Evolutionary conservation across 192 early-diverging fungal species (phyloP).

Genomic region (Entomortierella chlamydospora): DNA sequence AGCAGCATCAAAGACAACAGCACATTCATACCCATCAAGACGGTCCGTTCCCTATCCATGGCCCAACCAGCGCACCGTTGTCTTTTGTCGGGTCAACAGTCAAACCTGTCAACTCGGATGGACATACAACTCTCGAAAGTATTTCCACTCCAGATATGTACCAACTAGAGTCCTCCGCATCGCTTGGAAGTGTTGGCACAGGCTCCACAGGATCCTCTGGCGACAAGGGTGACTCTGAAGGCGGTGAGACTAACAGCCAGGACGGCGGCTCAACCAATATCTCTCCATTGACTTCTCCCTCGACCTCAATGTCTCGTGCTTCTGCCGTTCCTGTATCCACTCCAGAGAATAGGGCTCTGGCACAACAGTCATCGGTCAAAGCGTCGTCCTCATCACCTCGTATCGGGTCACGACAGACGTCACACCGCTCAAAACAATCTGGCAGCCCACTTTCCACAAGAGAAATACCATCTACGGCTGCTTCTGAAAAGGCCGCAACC

Average conservation of each 20-base stretch:
- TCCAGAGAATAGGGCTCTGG: conserved; percentile 10
- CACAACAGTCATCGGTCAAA: not conserved
- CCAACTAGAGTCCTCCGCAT: conserved; percentile 30
- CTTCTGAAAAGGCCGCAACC: not conserved
- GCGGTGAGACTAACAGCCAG: not conserved
- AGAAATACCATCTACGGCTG: not conserved
- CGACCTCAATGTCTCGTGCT: not conserved
- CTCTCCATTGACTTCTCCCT: not conserved
- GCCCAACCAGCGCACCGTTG: conserved; percentile 32
- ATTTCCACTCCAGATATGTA: conserved; percentile 38
- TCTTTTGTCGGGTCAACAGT: conserved; percentile 13
- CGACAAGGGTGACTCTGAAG: not conserved
- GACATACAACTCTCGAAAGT: conserved; percentile 8
- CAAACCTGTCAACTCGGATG: conserved; percentile 14
- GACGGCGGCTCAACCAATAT: not conserved
- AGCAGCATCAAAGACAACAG: not conserved
- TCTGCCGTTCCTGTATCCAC: not conserved
- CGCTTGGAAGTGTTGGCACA: conserved; percentile 14
- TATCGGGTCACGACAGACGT: conserved; percentile 15
- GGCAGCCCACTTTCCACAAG: not conserved
- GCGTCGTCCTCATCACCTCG: not conserved
- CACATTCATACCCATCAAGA: conserved; percentile 11
- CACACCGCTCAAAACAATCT: conserved; percentile 14
- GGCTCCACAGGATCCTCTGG: not conserved
- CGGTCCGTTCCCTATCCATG: conserved; percentile 18